Evolutionary conservation across 208 protist species (phyloP).

Genomic region (Vickermania spadyakhi): DNA sequence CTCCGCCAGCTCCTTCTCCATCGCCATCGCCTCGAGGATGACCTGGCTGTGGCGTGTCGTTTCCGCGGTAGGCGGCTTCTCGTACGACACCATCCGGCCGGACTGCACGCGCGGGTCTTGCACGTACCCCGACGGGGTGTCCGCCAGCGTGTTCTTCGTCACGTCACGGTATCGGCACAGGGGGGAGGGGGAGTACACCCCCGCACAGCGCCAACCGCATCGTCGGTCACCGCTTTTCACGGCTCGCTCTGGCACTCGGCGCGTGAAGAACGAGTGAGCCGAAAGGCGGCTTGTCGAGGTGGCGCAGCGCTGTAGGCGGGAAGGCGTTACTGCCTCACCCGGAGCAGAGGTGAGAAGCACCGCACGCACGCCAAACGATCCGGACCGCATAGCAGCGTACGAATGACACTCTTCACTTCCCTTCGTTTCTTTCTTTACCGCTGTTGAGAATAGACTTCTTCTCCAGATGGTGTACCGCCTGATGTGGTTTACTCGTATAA

Average conservation of each 20-base stretch:
- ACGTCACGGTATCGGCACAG: constrained; percentile 35
- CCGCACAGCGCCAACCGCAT: not conserved
- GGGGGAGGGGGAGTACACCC: not conserved
- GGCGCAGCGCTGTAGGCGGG: not conserved
- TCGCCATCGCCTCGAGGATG: constrained; percentile 33
- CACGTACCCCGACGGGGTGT: constrained; percentile 65
- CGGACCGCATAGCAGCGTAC: no score
- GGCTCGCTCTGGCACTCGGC: not conserved
- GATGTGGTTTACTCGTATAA: no score
- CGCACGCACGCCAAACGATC: no score
- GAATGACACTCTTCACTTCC: no score
- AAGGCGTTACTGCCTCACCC: not conserved
- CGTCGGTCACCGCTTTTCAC: no score
- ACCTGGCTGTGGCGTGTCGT: constrained; percentile 16
- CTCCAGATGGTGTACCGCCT: no score
- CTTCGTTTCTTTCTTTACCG: no score
- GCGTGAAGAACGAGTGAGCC: not conserved
- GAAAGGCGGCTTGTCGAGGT: not conserved
- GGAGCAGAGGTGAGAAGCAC: no score
- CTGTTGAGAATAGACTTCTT: no score
- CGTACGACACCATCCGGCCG: constrained; percentile 35
- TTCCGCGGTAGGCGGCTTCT: constrained; percentile 10
- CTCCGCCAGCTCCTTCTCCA: constrained; percentile 38
- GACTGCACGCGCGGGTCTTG: constrained; percentile 46
- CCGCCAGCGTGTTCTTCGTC: constrained; percentile 46